Conservation (phyloP, 78 protist species). For the Dictyostelium brefeldianum region DNA sequence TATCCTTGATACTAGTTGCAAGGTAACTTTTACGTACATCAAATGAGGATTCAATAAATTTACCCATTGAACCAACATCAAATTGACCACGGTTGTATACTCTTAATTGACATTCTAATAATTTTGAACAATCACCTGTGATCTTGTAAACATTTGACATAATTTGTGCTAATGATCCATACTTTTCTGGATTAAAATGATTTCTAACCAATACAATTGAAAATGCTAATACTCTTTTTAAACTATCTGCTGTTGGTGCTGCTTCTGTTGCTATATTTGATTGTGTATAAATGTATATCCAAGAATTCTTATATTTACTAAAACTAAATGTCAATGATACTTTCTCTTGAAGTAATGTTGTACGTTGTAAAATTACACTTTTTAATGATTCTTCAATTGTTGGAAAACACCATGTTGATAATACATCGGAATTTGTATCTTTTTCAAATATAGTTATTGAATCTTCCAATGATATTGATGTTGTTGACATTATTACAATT, state of each 20-base stretch:
- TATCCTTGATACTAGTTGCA: constrained; percentile 69
- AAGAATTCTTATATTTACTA: constrained; percentile 56
- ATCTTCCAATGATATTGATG: constrained; percentile 62
- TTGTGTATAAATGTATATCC: constrained; percentile 70
- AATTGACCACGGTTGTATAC: constrained; percentile 75
- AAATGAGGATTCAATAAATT: constrained; percentile 44
- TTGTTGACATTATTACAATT: neutral
- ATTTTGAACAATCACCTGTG: constrained; percentile 63
- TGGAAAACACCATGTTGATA: constrained; percentile 72
- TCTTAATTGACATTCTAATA: constrained; percentile 74
- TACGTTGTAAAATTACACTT: constrained; percentile 55
- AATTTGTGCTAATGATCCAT: constrained; percentile 65
- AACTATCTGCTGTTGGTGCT: neutral
- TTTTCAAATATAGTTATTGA: constrained; percentile 66
- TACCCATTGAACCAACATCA: constrained; percentile 79
- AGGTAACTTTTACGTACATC: constrained; percentile 76
- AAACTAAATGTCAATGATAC: constrained; percentile 56
- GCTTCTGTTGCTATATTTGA: neutral
- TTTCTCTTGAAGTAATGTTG: constrained; percentile 34
- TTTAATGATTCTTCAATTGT: constrained; percentile 29
- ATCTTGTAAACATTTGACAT: constrained; percentile 61
- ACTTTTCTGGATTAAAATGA: constrained; percentile 85
- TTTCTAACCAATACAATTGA: constrained; percentile 55
- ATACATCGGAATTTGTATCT: constrained; percentile 50
- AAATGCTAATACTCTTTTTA: constrained; percentile 60